phyloP scores from a whole-genome alignment of 179 eudicot species.

The Sideroxylon spinosum region DNA sequence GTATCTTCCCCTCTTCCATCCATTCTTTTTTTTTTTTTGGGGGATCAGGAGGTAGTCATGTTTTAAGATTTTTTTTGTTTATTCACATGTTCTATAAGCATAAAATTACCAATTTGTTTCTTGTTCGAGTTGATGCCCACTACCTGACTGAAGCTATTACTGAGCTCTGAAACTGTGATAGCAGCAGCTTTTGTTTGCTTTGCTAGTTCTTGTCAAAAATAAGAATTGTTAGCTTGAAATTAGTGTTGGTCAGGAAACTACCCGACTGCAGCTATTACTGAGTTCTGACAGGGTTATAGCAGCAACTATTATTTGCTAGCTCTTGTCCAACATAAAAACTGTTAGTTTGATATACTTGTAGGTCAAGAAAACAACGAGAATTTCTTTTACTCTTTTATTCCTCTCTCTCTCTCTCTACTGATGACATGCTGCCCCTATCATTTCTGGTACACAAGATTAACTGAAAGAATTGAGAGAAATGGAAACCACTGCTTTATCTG shows the following conservation, averaged over 20 bases:
- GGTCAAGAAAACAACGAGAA: background rate
- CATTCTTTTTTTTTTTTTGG: too few relatives aligned
- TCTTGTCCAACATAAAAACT: background rate
- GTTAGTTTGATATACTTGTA: background rate
- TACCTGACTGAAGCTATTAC: background rate
- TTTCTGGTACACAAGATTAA: background rate
- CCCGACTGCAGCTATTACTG: background rate
- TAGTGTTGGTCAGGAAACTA: background rate
- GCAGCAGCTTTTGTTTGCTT: background rate
- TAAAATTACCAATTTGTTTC: background rate
- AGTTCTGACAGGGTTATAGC: background rate
- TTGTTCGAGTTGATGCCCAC: background rate
- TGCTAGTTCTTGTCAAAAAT: background rate
- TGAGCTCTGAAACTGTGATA: background rate
- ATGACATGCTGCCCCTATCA: background rate
- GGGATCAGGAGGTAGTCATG: too few relatives aligned
- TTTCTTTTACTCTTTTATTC: background rate
- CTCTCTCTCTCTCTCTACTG: background rate
- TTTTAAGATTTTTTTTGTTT: too few relatives aligned
- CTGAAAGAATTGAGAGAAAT: background rate
- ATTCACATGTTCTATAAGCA: background rate
- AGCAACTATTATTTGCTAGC: background rate
- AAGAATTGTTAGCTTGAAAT: background rate
- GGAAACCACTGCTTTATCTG: too few relatives aligned
- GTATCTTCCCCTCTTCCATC: constrained; percentile 23